These are phyloP conservation scores for Planoprotostelium fungivorum DNA, from an alignment of 78 protist genomes.

Conservation along the genomic window DNA sequence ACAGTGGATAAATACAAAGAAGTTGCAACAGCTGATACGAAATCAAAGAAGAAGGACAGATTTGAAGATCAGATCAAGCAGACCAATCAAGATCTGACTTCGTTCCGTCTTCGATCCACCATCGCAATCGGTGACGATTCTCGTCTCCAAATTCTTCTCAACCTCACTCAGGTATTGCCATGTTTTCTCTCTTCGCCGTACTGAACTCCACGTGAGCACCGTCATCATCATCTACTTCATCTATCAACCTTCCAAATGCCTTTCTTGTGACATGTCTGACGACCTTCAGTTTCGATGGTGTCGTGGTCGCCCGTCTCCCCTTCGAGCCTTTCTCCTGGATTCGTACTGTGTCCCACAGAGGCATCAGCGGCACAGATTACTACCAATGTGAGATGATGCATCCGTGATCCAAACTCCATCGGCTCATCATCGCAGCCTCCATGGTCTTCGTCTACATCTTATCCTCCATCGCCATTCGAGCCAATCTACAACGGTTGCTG, in stretches of 20 bases:
- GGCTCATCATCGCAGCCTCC: not conserved
- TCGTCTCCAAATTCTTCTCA: not conserved
- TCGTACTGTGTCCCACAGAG: conserved; percentile 54
- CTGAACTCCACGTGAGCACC: not conserved
- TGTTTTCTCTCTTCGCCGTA: not conserved
- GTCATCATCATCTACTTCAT: not conserved
- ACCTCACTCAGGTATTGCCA: not conserved
- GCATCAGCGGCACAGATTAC: conserved; percentile 42
- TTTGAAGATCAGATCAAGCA: conserved; percentile 31
- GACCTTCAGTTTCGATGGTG: conserved; percentile 60
- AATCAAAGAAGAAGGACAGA: conserved; percentile 40
- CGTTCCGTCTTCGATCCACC: conserved; percentile 44
- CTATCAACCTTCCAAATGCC: not conserved
- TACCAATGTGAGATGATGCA: conserved; percentile 38
- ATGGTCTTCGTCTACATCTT: conserved; percentile 65
- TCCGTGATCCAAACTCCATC: not conserved
- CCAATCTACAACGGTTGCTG: conserved; percentile 51
- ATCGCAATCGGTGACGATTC: conserved; percentile 23
- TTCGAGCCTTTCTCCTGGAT: conserved; percentile 69
- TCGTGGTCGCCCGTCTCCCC: conserved; percentile 67
- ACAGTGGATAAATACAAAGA: not conserved
- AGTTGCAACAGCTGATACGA: not conserved
- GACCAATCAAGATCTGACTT: conserved; percentile 43
- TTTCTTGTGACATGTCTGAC: too few species aligned
- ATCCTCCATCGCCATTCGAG: conserved; percentile 55